Base-by-base conservation (phyloP, 2,329 filamentous ascomycete species). In the Calonectria multiphialidica region DNA sequence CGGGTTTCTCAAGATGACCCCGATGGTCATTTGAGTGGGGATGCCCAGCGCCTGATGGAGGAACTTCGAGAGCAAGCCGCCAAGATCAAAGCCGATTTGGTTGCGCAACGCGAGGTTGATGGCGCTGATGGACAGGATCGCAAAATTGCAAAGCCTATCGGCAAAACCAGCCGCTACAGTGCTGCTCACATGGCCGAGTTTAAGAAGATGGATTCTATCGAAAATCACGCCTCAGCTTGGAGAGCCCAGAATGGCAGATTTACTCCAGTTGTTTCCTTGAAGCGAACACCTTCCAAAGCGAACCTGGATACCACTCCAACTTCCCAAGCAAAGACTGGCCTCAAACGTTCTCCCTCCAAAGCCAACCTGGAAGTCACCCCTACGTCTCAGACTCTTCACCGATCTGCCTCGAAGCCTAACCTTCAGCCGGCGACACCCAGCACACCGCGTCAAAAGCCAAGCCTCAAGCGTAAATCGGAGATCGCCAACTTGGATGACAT, bases 201-300 rank as follows among this genome's bases (percentile, higher is more conserved):
- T 86, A 95, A 95, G 85, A 98, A 98, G 87, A 98, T 98, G 96
- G 95, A 98, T 82, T 98, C 96, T 2, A 98, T 98, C 80, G 94
- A 92, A 50, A 93, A 93, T 74, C 96, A 98, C 81, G 89, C 95
- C 10, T 98, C 96, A 13, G 90, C 93, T 18, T 97, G 93, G 86
- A 89, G 94, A 73, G 89, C 89, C 25, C 87, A 90, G 72, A 84
- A 87, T 5, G 87, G 83, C 42, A 88, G 88, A 10, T 83, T 87
- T 75, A 88, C 89, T n/a, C 89, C 90, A 12, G 81, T 85, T 65
- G 79, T 79, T 68, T 79, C 76, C 25, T 75, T 84, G 55, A 87
- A 85, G 75, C 81, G 81, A 55, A 80, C 87, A 1, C 85, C 86
- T 28, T 88, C 85, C 77, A 91, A 86, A 81, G 84, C 83, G 64